Conservation (phyloP, 768 basidiomycete species). For the Suillus bovinus region DNA sequence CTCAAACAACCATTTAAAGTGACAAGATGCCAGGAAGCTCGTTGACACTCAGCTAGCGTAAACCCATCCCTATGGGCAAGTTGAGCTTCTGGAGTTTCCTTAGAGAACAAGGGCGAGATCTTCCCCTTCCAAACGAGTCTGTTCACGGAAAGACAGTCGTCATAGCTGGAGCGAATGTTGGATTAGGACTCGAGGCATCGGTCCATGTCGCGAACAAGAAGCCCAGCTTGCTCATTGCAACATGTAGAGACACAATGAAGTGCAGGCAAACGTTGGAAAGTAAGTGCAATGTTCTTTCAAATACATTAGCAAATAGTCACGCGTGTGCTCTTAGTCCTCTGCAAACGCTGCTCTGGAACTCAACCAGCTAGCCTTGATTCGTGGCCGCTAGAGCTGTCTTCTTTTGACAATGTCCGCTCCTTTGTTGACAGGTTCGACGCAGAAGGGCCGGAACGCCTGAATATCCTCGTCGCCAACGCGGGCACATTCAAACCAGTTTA, state of each 20-base stretch:
- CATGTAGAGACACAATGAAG: slow-evolving; percentile 32
- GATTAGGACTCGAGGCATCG: slow-evolving; percentile 31
- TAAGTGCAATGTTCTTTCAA: slow-evolving; percentile 10
- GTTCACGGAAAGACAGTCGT: slow-evolving; percentile 50
- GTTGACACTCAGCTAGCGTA: background rate
- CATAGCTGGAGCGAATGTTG: slow-evolving; percentile 52
- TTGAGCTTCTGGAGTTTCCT: slow-evolving; percentile 23
- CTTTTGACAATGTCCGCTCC: slow-evolving; percentile 32
- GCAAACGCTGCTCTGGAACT: background rate
- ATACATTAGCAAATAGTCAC: slow-evolving; percentile 10
- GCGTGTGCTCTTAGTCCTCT: slow-evolving; percentile 17
- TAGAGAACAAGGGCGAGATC: slow-evolving; percentile 24
- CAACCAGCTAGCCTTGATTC: slow-evolving; percentile 11
- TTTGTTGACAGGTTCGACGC: slow-evolving; percentile 33
- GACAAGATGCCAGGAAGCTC: background rate
- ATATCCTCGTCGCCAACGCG: slow-evolving; percentile 35
- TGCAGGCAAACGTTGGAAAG: slow-evolving; percentile 24
- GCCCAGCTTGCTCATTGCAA: slow-evolving; percentile 34
- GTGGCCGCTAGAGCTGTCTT: slow-evolving; percentile 37
- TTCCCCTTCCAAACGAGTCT: slow-evolving; percentile 8
- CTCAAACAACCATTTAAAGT: background rate
- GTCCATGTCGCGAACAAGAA: slow-evolving; percentile 33
- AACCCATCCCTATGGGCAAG: background rate
- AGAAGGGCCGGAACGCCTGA: slow-evolving; percentile 24
- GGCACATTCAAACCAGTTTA: slow-evolving; percentile 22